phyloP scores from a whole-genome alignment of 345 rosid species.

The Theobroma cacao region DNA sequence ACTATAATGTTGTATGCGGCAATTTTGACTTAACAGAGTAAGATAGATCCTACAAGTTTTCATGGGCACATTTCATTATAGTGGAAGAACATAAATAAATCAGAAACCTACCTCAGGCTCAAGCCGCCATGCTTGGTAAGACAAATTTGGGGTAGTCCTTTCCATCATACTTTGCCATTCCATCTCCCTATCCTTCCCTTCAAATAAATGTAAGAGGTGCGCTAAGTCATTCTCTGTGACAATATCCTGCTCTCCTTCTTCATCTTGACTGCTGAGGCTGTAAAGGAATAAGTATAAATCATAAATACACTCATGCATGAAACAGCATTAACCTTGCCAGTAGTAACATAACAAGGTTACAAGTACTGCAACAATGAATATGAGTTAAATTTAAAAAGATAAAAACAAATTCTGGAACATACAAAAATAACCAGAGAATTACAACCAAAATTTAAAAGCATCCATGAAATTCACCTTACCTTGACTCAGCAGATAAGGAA shows the following conservation, averaged over 20 bases:
- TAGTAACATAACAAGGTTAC: not conserved
- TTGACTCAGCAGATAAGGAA: not conserved
- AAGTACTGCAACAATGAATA: not conserved
- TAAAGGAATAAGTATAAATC: not conserved
- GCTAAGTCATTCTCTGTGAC: slow-evolving; percentile 76
- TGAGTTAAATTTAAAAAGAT: too few species aligned
- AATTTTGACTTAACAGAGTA: not conserved
- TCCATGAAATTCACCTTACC: not conserved
- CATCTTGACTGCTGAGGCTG: slow-evolving; percentile 26
- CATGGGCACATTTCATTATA: not conserved
- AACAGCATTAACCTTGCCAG: not conserved
- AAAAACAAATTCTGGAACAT: slow-evolving; percentile 7
- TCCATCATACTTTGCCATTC: slow-evolving; percentile 96
- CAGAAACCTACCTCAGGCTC: slow-evolving; percentile 68
- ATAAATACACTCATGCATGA: not conserved
- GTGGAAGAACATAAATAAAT: not conserved
- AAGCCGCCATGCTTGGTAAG: slow-evolving; percentile 87
- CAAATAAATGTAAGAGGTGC: slow-evolving; percentile 69
- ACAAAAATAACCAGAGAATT: not conserved
- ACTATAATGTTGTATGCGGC: not conserved
- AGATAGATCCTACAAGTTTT: not conserved
- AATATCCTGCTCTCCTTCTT: slow-evolving; percentile 42
- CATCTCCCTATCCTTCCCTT: slow-evolving; percentile 54
- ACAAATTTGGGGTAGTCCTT: slow-evolving; percentile 68
- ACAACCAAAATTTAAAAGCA: not conserved